These are phyloP conservation scores for Phoma sp. DNA, from an alignment of 2,329 filamentous ascomycete genomes.

Conservation along the genomic window DNA sequence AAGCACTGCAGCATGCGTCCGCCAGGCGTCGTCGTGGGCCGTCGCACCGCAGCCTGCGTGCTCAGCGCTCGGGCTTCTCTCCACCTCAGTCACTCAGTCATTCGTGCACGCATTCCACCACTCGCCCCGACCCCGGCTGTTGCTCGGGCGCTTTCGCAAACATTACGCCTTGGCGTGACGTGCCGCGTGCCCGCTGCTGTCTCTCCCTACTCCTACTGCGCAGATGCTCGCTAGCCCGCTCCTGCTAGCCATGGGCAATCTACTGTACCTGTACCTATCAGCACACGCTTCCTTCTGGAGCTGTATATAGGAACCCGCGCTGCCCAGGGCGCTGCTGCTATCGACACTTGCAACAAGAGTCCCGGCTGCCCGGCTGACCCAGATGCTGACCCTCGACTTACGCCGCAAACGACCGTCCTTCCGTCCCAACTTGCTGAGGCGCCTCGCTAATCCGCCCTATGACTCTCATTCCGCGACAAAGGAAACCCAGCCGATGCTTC, in stretches of 20 bases:
- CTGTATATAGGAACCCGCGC: slow-evolving; percentile 5
- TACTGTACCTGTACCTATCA: no score
- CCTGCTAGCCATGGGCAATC: no score
- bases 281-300: not conserved
- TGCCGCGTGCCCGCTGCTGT: slow-evolving; percentile 3
- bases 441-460: slow-evolving; percentile 27
- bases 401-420: slow-evolving; percentile 27
- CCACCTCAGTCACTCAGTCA: slow-evolving; percentile 6
- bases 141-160: slow-evolving; percentile 13
- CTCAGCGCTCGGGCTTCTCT: slow-evolving; percentile 15
- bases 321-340: not conserved
- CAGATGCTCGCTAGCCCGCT: not conserved
- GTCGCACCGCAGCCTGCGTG: slow-evolving; percentile 18
- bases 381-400: slow-evolving; percentile 4
- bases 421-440: slow-evolving; percentile 15
- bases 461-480: slow-evolving; percentile 25
- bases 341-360: slow-evolving; percentile 6
- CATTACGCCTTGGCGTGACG: slow-evolving; percentile 15
- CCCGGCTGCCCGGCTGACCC: slow-evolving; percentile 11
- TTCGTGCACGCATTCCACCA: slow-evolving; percentile 15
- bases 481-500: slow-evolving; percentile 20
- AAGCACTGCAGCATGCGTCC: not conserved
- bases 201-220: slow-evolving; percentile 18
- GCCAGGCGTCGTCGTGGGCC: not conserved
- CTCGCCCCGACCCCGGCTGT: slow-evolving; percentile 22